Conservation (phyloP, 768 basidiomycete genomes). For the Tylopilus subfusipes region DNA sequence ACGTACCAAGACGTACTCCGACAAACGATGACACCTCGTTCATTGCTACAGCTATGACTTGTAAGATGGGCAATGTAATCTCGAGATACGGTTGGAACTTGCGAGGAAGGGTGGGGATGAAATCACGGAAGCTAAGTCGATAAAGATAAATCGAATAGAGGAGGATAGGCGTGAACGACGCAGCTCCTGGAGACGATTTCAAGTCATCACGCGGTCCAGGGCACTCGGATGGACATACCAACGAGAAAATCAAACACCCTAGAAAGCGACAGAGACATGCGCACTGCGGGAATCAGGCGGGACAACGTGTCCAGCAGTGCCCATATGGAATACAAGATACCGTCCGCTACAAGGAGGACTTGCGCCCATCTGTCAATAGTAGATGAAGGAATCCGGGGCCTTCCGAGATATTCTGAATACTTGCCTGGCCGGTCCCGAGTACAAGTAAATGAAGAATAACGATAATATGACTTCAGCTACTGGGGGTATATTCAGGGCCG, state of each 20-base stretch:
- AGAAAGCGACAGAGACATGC: slow-evolving; percentile 44
- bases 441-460: slow-evolving; percentile 47
- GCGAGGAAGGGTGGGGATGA: slow-evolving; percentile 51
- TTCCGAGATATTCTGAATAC: slow-evolving; percentile 20
- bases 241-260: slow-evolving; percentile 54
- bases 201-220: neutral
- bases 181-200: slow-evolving; percentile 34
- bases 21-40: slow-evolving; percentile 67
- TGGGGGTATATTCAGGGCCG: slow-evolving; percentile 57
- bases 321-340: slow-evolving; percentile 56
- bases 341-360: slow-evolving; percentile 59
- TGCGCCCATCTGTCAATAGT: slow-evolving; percentile 41
- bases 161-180: slow-evolving; percentile 64
- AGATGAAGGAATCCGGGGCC: slow-evolving; percentile 1
- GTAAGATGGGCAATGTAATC: slow-evolving; percentile 46
- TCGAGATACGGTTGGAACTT: slow-evolving; percentile 44
- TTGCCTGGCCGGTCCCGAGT: slow-evolving; percentile 48
- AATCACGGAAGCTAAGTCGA: slow-evolving; percentile 49
- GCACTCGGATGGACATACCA: slow-evolving; percentile 43
- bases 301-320: slow-evolving; percentile 59
- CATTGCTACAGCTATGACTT: slow-evolving; percentile 51
- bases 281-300: slow-evolving; percentile 51
- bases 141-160: slow-evolving; percentile 62
- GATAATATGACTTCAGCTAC: slow-evolving; percentile 61
- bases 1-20: slow-evolving; percentile 54